Evolutionary conservation across 345 rosid species (phyloP).

Genomic region (Sonneratia caseolaris): DNA sequence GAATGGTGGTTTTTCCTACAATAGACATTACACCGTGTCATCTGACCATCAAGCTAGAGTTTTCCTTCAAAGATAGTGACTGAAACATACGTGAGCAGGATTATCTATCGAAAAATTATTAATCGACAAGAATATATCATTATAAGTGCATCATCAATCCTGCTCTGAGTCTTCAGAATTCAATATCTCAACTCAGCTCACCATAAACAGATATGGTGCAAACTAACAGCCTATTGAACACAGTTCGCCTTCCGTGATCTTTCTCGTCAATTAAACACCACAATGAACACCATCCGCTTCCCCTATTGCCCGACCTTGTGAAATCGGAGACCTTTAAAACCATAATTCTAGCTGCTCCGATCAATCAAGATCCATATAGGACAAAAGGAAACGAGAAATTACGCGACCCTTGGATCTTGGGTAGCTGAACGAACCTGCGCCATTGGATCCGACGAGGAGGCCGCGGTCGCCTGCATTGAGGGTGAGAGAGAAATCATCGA

Average conservation of each 20-base stretch:
- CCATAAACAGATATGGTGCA: neutral
- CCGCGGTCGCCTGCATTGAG: conserved; percentile 66
- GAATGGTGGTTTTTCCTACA: conserved; percentile 76
- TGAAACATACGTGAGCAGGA: neutral
- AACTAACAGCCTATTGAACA: neutral
- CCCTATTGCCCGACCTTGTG: neutral
- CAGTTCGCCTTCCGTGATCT: too few species aligned
- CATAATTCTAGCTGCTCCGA: neutral
- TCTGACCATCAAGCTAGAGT: neutral
- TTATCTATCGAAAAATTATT: neutral
- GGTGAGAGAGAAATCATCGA: conserved; percentile 55
- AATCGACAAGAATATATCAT: neutral
- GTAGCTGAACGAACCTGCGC: conserved; percentile 51
- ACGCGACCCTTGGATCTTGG: neutral
- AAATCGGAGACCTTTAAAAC: neutral
- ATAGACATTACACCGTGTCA: neutral
- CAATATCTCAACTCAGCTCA: neutral
- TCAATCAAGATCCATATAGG: neutral
- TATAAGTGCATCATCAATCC: neutral
- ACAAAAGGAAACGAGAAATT: too few species aligned
- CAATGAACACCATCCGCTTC: neutral
- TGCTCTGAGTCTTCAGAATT: neutral
- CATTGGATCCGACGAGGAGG: conserved; percentile 97
- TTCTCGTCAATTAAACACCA: too few species aligned
- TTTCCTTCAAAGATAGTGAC: neutral